Evolutionary conservation across 2,329 filamentous ascomycete species (phyloP).

Genomic region (Gaeumannomyces tritici): DNA sequence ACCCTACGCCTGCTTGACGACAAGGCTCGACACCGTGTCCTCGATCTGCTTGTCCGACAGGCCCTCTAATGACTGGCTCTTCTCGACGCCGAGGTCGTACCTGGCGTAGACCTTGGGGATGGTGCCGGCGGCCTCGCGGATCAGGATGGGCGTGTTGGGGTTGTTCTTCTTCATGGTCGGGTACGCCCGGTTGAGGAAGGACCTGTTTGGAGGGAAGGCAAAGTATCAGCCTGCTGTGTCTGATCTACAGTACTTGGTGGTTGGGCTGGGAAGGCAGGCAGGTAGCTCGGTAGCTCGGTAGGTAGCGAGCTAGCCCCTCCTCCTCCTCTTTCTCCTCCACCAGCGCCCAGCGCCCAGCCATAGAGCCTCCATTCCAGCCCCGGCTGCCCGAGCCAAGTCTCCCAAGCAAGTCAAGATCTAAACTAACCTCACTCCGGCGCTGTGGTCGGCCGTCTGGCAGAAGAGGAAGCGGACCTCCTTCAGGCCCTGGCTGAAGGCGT

Average conservation of each 20-base stretch:
- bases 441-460: conserved; percentile 89
- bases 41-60: conserved; percentile 53
- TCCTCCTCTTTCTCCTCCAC: background rate
- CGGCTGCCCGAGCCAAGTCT: no score
- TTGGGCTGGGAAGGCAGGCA: no score
- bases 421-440: conserved; percentile 41
- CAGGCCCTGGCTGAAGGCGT: conserved; percentile 78
- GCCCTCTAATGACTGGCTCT: conserved; percentile 45
- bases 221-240: background rate
- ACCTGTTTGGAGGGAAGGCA: conserved; percentile 44
- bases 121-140: conserved; percentile 82
- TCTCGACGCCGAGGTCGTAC: conserved; percentile 61
- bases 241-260: no score
- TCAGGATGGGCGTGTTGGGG: conserved; percentile 83
- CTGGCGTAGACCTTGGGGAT: conserved; percentile 81
- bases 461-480: conserved; percentile 97
- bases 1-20: conserved; percentile 32
- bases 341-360: no score
- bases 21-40: conserved; percentile 44
- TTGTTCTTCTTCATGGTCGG: conserved; percentile 99
- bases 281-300: no score
- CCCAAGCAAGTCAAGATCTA: background rate
- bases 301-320: background rate
- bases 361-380: no score
- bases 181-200: conserved; percentile 84